Evolutionary conservation across 805 yeast genomes (phyloP), one percentile per base, ranked within the genome.

Genomic region (Barnettozyma sucrosica): DNA sequence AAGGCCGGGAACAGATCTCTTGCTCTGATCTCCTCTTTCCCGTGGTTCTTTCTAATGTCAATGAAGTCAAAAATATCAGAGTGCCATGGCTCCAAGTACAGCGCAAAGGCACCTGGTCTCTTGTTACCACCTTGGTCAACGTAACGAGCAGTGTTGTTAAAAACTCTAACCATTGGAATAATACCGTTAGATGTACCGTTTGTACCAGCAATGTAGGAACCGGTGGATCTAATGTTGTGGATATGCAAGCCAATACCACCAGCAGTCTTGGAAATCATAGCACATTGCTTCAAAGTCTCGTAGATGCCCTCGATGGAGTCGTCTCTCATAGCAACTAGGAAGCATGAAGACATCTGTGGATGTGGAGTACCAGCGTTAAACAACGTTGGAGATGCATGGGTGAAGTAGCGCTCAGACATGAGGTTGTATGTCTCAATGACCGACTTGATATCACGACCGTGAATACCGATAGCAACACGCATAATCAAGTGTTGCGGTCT

Each of bases 71-170:
- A 85, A 32, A 92, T 75, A 59, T 92, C 99, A 10, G 85, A 79
- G 64, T 92, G 99, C 99, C 99, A 92, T 47, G 99, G 97, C 69
- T 92, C 99, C 33, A 92, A 66, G 67, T 90, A 92, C 33, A 89
- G 69, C 32, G 97, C 96, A 67, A 92, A 86, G 3, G 99, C 99
- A 52, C 98, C 98, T 0, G 99, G 99, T 61, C 99, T 76, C 68
- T 90, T 90, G 70, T 92, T 92, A 47, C 98, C 98, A 53, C 99
- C 99, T 74, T 92, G 99, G 61, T 92, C 98, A 37, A 92, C 98
- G 62, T 90, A 92, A 57, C 97, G 79, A 18, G 99, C 98, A 23
- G 98, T 89, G 68, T 89, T 85, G 72, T 92, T 92, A 71, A 83
- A 92, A 9, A 92, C 98, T 57, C 96, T 80, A 24, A 92, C 71